Percentiles rank a stretch among this genome's conserved stretches.
These are phyloP conservation scores for Camptophora hylomeconis DNA, from an alignment of 2,329 filamentous ascomycete genomes.

Conservation along the genomic window DNA sequence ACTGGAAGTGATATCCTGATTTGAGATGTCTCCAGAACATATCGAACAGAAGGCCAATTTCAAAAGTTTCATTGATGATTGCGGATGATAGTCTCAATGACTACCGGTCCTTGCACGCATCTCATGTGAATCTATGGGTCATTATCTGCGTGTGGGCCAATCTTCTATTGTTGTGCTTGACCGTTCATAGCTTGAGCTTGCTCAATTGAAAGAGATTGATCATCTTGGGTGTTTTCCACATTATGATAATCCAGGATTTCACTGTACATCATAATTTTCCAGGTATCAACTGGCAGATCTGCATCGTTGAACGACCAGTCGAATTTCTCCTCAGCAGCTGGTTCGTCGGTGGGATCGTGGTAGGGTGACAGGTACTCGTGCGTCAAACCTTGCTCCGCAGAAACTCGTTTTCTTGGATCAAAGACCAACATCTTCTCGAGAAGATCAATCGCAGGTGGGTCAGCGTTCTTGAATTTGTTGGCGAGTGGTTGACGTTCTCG, in stretches of 20 bases:
- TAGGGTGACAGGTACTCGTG: constrained; percentile 94
- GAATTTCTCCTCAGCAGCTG: constrained; percentile 90
- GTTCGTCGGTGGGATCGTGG: constrained; percentile 94
- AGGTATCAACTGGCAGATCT: constrained; percentile 94
- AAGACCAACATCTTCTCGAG: constrained; percentile 97
- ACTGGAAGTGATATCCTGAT: no score
- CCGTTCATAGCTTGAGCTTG: constrained; percentile 16
- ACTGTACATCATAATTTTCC: constrained; percentile 99
- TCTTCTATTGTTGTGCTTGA: constrained; percentile 12
- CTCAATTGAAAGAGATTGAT: constrained; percentile 15
- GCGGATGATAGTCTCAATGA: no score
- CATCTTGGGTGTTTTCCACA: constrained; percentile 43
- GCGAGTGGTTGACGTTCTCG: constrained; percentile 75
- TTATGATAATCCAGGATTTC: constrained; percentile 99
- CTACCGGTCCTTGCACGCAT: no score
- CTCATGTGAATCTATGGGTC: no score
- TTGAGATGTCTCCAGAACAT: no score
- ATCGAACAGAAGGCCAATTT: no score
- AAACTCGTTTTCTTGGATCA: constrained; percentile 90
- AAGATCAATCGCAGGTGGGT: constrained; percentile 81
- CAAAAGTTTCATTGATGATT: no score
- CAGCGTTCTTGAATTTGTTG: constrained; percentile 91
- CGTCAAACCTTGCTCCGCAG: constrained; percentile 69
- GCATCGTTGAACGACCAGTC: constrained; percentile 99
- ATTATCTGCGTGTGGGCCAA: no score